These are phyloP conservation scores for Phaeosphaeriaceae sp. DNA, from an alignment of 2,329 filamentous ascomycete species.

Conservation along the genomic window DNA sequence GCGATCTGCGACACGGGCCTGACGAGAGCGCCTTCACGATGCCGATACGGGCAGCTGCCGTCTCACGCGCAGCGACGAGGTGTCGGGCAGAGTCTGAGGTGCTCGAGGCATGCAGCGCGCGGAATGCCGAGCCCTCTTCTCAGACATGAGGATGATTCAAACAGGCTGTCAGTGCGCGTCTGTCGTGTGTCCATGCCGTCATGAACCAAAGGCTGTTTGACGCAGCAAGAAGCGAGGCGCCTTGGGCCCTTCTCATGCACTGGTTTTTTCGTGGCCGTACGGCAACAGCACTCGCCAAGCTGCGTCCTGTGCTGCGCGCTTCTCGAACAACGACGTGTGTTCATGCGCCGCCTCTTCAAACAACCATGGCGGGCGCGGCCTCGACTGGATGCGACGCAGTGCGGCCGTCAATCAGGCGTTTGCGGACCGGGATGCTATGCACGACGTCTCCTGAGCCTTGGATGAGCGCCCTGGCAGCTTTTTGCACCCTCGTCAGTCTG, in stretches of 20 bases:
- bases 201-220: conserved; percentile 12
- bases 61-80: conserved; percentile 19
- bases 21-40: conserved; percentile 33
- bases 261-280: conserved; percentile 14
- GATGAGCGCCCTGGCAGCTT: conserved; percentile 9
- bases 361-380: conserved; percentile 14
- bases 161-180: conserved; percentile 13
- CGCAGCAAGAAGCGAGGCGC: conserved; percentile 14
- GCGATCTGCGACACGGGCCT: conserved; percentile 42
- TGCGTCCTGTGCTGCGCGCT: conserved; percentile 17
- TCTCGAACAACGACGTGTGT: conserved; percentile 35
- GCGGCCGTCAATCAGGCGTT: conserved; percentile 22
- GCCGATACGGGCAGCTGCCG: conserved; percentile 24
- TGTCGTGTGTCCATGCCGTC: conserved; percentile 13
- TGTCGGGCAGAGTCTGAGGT: conserved; percentile 9
- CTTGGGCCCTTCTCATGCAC: conserved; percentile 4
- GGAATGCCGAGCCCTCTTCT: conserved; percentile 4
- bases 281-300: conserved; percentile 13
- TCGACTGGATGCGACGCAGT: conserved; percentile 16
- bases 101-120: conserved; percentile 11
- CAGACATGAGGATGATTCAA: conserved; percentile 5
- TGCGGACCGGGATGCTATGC: conserved; percentile 31
- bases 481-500: conserved; percentile 11
- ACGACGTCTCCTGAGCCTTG: conserved; percentile 33
- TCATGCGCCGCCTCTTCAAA: conserved; percentile 36